Evolutionary conservation across 2,329 filamentous ascomycete genomes (phyloP).

Genomic region (Colletotrichum sp.): DNA sequence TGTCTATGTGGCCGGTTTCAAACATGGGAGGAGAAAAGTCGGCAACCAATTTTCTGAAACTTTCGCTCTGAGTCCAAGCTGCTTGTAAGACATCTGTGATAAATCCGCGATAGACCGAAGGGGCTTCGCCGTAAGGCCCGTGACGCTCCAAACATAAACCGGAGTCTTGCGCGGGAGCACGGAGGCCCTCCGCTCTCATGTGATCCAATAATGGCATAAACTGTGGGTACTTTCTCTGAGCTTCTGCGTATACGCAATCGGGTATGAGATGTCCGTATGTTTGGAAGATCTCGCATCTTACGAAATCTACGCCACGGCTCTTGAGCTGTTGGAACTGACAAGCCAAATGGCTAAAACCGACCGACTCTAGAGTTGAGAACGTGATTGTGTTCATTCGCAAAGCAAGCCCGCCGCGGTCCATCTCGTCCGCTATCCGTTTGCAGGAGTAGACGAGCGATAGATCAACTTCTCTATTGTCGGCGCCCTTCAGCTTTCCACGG

Average conservation of each 20-base stretch:
- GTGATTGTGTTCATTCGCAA: neutral
- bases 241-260: neutral
- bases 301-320: neutral
- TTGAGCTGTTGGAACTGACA: neutral
- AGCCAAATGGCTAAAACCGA: neutral
- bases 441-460: neutral
- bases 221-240: fast-evolving
- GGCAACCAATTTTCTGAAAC: neutral
- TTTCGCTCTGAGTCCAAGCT: fast-evolving
- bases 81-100: neutral
- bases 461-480: neutral
- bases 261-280: neutral
- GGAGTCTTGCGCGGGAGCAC: fast-evolving
- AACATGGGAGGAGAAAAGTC: neutral
- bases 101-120: neutral
- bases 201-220: neutral
- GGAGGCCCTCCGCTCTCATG: neutral
- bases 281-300: neutral
- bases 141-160: neutral
- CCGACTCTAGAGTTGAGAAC: neutral
- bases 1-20: fast-evolving
- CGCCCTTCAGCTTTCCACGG: neutral
- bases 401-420: neutral
- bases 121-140: neutral
- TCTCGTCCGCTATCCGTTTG: neutral